Evolutionary conservation across 2,329 filamentous ascomycete genomes (phyloP).

Genomic region (Penicillium sp.): DNA sequence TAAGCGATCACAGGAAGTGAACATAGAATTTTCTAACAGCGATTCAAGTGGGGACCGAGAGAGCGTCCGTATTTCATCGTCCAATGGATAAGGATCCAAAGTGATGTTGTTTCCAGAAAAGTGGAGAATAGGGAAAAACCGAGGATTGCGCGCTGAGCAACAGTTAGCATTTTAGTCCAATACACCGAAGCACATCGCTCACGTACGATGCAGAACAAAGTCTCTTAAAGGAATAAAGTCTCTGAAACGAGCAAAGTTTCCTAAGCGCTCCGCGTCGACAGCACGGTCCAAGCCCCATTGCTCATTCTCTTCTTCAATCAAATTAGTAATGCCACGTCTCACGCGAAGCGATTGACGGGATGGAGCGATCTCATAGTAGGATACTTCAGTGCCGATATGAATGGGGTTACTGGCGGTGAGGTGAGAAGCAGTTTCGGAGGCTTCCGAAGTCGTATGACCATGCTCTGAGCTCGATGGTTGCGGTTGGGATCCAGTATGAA

Average conservation of each 20-base stretch:
- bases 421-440: not conserved
- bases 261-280: conserved; percentile 4
- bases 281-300: conserved; percentile 5
- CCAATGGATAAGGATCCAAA: conserved; percentile 34
- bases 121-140: conserved; percentile 41
- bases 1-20: conserved; percentile 47
- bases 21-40: conserved; percentile 20
- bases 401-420: not conserved
- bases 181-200: not conserved
- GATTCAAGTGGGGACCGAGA: conserved; percentile 30
- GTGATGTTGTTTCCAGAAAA: conserved; percentile 41
- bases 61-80: conserved; percentile 29
- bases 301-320: conserved; percentile 17
- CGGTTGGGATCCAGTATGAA: not conserved
- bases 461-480: not conserved
- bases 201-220: conserved; percentile 18
- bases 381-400: not conserved
- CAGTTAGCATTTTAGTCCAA: not conserved
- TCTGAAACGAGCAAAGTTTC: not conserved
- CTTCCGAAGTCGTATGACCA: not conserved
- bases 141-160: conserved; percentile 17
- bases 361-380: not conserved
- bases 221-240: not conserved
- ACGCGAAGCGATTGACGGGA: not conserved
- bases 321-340: conserved; percentile 2